phyloP scores from a whole-genome alignment of 257 asterid species.

The Eustoma russellianum region DNA sequence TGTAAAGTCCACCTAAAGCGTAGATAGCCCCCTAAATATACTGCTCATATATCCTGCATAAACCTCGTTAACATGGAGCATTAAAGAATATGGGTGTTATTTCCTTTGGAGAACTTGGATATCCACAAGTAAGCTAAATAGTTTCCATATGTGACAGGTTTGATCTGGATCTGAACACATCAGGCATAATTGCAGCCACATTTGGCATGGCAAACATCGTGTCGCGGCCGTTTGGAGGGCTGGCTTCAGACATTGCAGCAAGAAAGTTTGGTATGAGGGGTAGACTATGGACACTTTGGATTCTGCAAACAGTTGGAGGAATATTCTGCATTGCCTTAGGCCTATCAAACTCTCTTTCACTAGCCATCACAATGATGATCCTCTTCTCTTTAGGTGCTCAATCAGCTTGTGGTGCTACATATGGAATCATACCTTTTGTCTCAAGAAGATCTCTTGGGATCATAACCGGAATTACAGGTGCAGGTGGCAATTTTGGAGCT shows the following conservation, averaged over 20 bases:
- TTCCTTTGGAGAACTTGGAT: not conserved
- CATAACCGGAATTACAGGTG: conserved; percentile 36
- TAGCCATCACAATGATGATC: conserved; percentile 45
- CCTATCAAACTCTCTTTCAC: conserved; percentile 23
- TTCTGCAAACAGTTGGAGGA: conserved; percentile 48
- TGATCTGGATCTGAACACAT: conserved; percentile 39
- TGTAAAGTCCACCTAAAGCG: too few species aligned
- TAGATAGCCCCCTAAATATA: too few species aligned
- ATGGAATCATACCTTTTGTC: conserved; percentile 35
- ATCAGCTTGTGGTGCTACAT: conserved; percentile 44
- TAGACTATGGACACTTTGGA: conserved; percentile 51
- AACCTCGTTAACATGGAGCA: not conserved
- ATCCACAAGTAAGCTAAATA: too few species aligned
- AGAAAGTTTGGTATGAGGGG: conserved; percentile 57
- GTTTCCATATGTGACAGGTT: conserved; percentile 19
- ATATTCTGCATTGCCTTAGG: conserved; percentile 45
- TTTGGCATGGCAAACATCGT: conserved; percentile 56
- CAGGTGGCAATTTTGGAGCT: conserved; percentile 38
- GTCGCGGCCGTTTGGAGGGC: conserved; percentile 54
- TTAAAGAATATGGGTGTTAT: not conserved
- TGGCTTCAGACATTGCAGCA: conserved; percentile 37
- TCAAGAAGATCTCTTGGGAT: conserved; percentile 38
- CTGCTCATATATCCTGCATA: too few species aligned
- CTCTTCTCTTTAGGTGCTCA: conserved; percentile 49
- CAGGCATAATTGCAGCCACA: conserved; percentile 49